A percentile compares a stretch with the other conserved stretches of the same genome.
These are phyloP conservation scores for Mycena sp. DNA, from an alignment of 1,284 basidiomycete species.

Conservation along the genomic window DNA sequence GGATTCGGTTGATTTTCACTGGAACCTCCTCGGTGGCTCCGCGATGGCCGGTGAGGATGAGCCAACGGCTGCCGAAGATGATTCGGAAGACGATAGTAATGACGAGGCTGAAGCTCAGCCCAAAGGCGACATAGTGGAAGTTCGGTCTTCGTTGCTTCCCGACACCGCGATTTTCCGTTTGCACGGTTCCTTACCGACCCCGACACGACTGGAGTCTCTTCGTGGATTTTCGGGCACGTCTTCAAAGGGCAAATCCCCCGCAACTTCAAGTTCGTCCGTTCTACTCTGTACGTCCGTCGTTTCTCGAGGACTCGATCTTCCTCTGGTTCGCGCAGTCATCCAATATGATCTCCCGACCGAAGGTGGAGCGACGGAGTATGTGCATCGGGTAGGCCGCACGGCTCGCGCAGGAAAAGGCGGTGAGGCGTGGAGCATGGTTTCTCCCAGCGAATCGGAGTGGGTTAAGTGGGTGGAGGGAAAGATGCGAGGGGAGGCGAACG, in stretches of 20 bases:
- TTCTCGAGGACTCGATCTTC: slow-evolving; percentile 96
- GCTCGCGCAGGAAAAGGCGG: slow-evolving; percentile 94
- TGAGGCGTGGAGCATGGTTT: slow-evolving; percentile 94
- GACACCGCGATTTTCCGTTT: slow-evolving; percentile 88
- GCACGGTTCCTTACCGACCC: slow-evolving; percentile 91
- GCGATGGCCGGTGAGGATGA: slow-evolving; percentile 67
- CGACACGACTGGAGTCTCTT: slow-evolving; percentile 85
- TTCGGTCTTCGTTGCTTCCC: slow-evolving; percentile 82
- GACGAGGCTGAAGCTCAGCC: slow-evolving; percentile 84
- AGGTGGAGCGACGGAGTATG: slow-evolving; percentile 95
- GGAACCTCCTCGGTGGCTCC: slow-evolving; percentile 85
- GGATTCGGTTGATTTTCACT: slow-evolving; percentile 98
- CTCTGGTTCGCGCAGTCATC: slow-evolving; percentile 92
- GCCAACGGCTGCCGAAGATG: slow-evolving; percentile 42
- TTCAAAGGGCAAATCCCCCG: slow-evolving; percentile 41
- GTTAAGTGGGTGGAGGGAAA: slow-evolving; percentile 86
- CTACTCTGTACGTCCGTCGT: slow-evolving; percentile 97
- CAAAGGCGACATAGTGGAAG: slow-evolving; percentile 53
- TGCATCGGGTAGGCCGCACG: slow-evolving; percentile 96
- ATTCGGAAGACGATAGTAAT: slow-evolving; percentile 54
- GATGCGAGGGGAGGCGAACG: slow-evolving; percentile 63
- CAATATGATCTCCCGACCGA: slow-evolving; percentile 99
- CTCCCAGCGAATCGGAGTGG: slow-evolving; percentile 90
- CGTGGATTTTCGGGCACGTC: slow-evolving; percentile 77
- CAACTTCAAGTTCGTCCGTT: slow-evolving; percentile 63